Evolutionary conservation across 2,329 filamentous ascomycete genomes (phyloP).

Genomic region (Orbilia quercus): DNA sequence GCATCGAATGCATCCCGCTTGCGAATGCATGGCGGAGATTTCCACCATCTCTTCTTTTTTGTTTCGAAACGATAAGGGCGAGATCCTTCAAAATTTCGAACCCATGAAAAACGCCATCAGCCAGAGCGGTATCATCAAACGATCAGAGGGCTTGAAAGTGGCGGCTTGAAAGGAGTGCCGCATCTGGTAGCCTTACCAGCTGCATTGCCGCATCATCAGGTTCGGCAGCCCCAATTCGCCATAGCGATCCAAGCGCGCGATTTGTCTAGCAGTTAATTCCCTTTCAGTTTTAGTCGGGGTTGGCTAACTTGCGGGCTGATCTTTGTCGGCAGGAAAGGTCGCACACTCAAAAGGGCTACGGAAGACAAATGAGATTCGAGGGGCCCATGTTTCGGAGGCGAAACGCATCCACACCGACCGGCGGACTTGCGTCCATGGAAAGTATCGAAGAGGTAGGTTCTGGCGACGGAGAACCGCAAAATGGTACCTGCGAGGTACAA

Average conservation of each 20-base stretch:
- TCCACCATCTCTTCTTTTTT: slow-evolving; percentile 30
- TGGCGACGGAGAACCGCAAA: slow-evolving; percentile 17
- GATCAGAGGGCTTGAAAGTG: slow-evolving; percentile 25
- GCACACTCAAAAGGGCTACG: slow-evolving; percentile 38
- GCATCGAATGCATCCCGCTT: slow-evolving; percentile 25
- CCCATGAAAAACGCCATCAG: slow-evolving; percentile 27
- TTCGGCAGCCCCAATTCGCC: slow-evolving; percentile 43
- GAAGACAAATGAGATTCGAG: slow-evolving; percentile 56
- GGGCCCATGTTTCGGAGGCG: slow-evolving; percentile 54
- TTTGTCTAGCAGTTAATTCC: slow-evolving; percentile 44
- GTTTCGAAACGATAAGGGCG: slow-evolving; percentile 54
- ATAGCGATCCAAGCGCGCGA: slow-evolving; percentile 53
- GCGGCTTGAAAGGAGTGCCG: slow-evolving; percentile 32
- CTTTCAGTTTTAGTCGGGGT: slow-evolving; percentile 41
- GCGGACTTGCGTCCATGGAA: slow-evolving; percentile 39
- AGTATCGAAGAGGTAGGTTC: slow-evolving; percentile 37
- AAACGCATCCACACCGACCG: slow-evolving; percentile 51
- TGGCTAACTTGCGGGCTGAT: slow-evolving; percentile 43
- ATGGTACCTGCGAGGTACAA: slow-evolving; percentile 37
- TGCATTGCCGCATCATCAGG: slow-evolving; percentile 53
- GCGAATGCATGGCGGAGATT: slow-evolving; percentile 20
- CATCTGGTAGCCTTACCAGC: slow-evolving; percentile 39
- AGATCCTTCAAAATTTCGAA: slow-evolving; percentile 49
- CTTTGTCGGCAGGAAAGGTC: slow-evolving; percentile 55
- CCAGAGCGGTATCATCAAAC: slow-evolving; percentile 27